Evolutionary conservation across 2,329 filamentous ascomycete species (phyloP).

Genomic region (Alternaria atra): DNA sequence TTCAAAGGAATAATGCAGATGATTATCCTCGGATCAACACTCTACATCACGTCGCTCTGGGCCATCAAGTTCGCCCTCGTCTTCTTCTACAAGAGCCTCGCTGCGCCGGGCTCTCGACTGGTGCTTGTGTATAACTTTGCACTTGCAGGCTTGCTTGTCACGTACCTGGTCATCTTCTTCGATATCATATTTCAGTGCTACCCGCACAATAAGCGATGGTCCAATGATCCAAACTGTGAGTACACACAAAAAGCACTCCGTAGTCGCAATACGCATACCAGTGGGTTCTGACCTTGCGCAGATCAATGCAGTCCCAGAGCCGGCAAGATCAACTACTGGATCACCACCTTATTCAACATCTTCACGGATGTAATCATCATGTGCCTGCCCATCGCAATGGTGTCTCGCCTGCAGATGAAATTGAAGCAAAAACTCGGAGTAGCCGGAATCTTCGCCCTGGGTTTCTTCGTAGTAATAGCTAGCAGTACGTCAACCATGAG

Average conservation of each 20-base stretch:
- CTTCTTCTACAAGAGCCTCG: slow-evolving; percentile 55
- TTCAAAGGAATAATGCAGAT: slow-evolving; percentile 43
- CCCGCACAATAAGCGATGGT: slow-evolving; percentile 44
- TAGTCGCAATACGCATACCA: not conserved
- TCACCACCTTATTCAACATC: slow-evolving; percentile 35
- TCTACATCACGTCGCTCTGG: slow-evolving; percentile 55
- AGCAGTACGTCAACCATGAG: slow-evolving; percentile 22
- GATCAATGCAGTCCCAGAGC: slow-evolving; percentile 33
- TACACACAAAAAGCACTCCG: no score
- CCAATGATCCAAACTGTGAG: slow-evolving; percentile 28
- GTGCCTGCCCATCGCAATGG: slow-evolving; percentile 32
- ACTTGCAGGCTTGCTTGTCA: slow-evolving; percentile 40
- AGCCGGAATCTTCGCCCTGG: slow-evolving; percentile 31
- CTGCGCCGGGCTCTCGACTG: slow-evolving; percentile 47
- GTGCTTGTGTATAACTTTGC: slow-evolving; percentile 52
- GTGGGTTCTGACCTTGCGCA: slow-evolving; percentile 18
- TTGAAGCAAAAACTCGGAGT: slow-evolving; percentile 34
- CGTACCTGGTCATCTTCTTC: slow-evolving; percentile 51
- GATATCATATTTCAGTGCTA: slow-evolving; percentile 54
- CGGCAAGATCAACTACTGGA: slow-evolving; percentile 32
- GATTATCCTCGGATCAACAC: slow-evolving; percentile 53
- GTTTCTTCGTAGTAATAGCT: slow-evolving; percentile 33
- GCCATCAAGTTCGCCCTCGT: slow-evolving; percentile 55
- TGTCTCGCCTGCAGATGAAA: slow-evolving; percentile 33
- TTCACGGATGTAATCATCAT: slow-evolving; percentile 33